These are phyloP conservation scores for Vicia villosa DNA, from an alignment of 306 rosid species.

Conservation along the genomic window DNA sequence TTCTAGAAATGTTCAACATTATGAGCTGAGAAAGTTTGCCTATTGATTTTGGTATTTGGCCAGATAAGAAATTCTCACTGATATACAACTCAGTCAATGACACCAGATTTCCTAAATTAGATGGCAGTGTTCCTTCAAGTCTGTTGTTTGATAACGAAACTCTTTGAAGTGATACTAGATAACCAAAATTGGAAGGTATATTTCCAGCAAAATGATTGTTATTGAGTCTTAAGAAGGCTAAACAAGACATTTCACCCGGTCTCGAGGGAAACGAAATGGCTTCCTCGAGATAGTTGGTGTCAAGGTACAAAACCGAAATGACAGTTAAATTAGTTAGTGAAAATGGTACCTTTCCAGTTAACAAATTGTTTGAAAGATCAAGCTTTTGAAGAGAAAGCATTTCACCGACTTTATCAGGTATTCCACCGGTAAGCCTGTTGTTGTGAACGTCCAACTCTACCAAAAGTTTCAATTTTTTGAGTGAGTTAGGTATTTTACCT, in stretches of 20 bases:
- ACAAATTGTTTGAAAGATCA: slow-evolving; percentile 60
- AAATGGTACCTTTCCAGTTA: slow-evolving; percentile 18
- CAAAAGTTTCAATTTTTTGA: slow-evolving; percentile 53
- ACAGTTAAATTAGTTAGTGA: slow-evolving; percentile 54
- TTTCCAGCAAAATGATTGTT: slow-evolving; percentile 51
- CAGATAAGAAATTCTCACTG: slow-evolving; percentile 50
- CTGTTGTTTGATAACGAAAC: slow-evolving; percentile 55
- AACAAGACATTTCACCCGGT: slow-evolving; percentile 49
- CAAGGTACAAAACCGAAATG: slow-evolving; percentile 52
- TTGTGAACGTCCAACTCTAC: slow-evolving; percentile 51
- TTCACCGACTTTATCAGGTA: slow-evolving; percentile 51
- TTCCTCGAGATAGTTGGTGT: slow-evolving; percentile 43
- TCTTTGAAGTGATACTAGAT: slow-evolving; percentile 53
- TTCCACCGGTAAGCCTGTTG: slow-evolving; percentile 46
- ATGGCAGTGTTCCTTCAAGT: slow-evolving; percentile 61
- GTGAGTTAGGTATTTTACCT: slow-evolving; percentile 51
- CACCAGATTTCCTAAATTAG: slow-evolving; percentile 51
- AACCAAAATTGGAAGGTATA: slow-evolving; percentile 50
- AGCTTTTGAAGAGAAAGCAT: slow-evolving; percentile 53
- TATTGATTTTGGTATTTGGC: slow-evolving; percentile 58
- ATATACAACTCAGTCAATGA: slow-evolving; percentile 56
- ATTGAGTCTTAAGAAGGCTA: slow-evolving; percentile 54
- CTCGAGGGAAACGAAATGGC: slow-evolving; percentile 60
- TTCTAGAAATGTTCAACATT: slow-evolving; percentile 47
- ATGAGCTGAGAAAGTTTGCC: slow-evolving; percentile 58